Percentiles rank a stretch among this genome's conserved stretches.
phyloP scores from a whole-genome alignment of 176 grass and related monocot genomes.

The Metroxylon sagu region DNA sequence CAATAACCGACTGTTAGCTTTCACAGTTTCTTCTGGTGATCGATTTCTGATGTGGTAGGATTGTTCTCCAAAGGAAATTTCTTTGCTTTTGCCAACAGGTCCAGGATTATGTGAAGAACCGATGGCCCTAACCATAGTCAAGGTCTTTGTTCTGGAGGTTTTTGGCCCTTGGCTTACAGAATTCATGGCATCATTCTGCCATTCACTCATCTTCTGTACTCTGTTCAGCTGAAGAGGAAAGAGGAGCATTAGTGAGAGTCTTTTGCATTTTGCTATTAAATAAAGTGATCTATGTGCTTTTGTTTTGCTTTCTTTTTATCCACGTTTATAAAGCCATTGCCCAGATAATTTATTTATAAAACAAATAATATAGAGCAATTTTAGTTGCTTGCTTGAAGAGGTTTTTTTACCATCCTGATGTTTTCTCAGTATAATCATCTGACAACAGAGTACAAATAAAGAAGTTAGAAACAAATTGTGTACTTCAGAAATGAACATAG shows the following conservation, averaged over 20 bases:
- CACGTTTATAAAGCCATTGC: no score
- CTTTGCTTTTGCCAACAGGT: constrained; percentile 20
- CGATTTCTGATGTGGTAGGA: constrained; percentile 16
- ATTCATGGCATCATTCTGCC: constrained; percentile 37
- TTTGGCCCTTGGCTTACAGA: constrained; percentile 40
- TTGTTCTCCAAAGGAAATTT: constrained; percentile 64
- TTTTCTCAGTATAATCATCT: no score
- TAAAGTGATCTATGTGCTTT: constrained; percentile 5
- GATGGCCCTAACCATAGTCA: constrained; percentile 20
- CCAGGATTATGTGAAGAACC: constrained; percentile 28
- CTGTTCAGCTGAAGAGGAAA: constrained; percentile 34
- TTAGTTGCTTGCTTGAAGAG: no score
- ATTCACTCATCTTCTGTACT: constrained; percentile 22
- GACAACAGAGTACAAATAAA: no score
- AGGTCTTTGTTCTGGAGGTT: constrained; percentile 36
- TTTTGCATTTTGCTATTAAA: neutral
- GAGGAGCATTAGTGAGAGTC: neutral
- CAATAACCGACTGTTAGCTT: constrained; percentile 46
- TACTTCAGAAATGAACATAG: no score
- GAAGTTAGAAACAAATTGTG: no score
- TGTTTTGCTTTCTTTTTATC: no score
- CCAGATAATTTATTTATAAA: no score
- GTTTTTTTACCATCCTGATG: no score
- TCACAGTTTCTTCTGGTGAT: constrained; percentile 23
- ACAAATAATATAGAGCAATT: no score